Conservation (phyloP, 2,329 filamentous ascomycete species). For the Botrytis deweyae region DNA sequence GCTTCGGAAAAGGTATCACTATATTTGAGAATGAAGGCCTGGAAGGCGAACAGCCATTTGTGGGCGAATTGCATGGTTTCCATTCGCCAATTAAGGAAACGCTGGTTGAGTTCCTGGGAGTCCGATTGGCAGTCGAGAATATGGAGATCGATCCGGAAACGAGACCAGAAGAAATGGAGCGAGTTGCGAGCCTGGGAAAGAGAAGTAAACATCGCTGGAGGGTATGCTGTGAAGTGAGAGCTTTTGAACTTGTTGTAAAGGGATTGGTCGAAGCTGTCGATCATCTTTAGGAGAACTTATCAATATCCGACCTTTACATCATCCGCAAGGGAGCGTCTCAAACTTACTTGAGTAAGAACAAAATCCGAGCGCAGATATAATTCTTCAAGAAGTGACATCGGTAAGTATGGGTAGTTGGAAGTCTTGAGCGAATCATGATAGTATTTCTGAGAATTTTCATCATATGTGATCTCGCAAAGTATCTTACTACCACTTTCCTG, state of each 20-base stretch:
- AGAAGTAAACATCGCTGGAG: conserved; percentile 43
- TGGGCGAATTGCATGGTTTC: conserved; percentile 49
- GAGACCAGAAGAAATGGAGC: conserved; percentile 53
- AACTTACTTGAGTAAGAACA: conserved; percentile 26
- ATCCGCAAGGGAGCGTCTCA: background rate
- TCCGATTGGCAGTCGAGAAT: conserved; percentile 39
- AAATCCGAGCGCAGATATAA: conserved; percentile 28
- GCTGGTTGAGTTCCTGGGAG: conserved; percentile 46
- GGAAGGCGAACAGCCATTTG: conserved; percentile 56
- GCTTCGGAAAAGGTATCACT: conserved; percentile 46
- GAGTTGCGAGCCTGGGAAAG: conserved; percentile 54
- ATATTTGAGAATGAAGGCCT: conserved; percentile 52
- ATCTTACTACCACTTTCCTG: conserved; percentile 24
- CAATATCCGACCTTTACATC: background rate
- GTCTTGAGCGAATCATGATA: conserved; percentile 19
- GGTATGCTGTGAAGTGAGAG: background rate
- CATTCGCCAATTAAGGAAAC: conserved; percentile 35
- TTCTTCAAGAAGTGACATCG: conserved; percentile 25
- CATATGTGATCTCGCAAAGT: conserved; percentile 27
- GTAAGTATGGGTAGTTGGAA: conserved; percentile 24
- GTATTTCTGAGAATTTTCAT: conserved; percentile 20
- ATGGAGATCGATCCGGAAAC: conserved; percentile 31
- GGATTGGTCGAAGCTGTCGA: background rate
- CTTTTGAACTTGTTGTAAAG: conserved; percentile 10
- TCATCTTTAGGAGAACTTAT: background rate